These are phyloP conservation scores for Neurospora discreta DNA, from an alignment of 495 filamentous ascomycete species.

Conservation along the genomic window DNA sequence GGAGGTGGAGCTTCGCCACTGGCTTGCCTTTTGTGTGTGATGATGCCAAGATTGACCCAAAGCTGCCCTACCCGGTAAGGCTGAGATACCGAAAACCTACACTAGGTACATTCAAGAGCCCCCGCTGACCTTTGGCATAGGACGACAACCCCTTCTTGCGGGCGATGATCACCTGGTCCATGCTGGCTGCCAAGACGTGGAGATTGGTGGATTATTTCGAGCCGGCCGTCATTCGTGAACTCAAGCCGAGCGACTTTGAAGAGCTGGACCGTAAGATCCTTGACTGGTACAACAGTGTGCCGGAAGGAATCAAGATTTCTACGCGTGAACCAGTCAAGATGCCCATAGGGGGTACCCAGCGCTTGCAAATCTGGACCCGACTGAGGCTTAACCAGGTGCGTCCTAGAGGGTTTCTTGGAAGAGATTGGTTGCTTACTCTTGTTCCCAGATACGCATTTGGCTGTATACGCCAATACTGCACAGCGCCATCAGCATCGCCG, in stretches of 20 bases:
- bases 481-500: constrained; percentile 61
- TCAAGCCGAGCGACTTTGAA: constrained; percentile 54
- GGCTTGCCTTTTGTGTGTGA: constrained; percentile 73
- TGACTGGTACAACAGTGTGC: constrained; percentile 55
- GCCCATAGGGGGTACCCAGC: constrained; percentile 34
- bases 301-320: constrained; percentile 22
- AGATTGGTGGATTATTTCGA: constrained; percentile 49
- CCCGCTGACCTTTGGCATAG: constrained; percentile 28
- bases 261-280: constrained; percentile 67
- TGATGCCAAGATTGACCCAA: constrained; percentile 74
- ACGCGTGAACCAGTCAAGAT: constrained; percentile 10
- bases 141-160: constrained; percentile 59
- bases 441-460: constrained; percentile 53
- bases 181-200: constrained; percentile 73
- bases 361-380: constrained; percentile 47
- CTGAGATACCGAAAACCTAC: background rate
- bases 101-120: background rate
- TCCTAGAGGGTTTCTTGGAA: background rate
- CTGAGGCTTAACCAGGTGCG: constrained; percentile 60
- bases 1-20: constrained; percentile 71
- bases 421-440: background rate
- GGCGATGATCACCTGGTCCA: constrained; percentile 68
- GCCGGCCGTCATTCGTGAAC: constrained; percentile 35
- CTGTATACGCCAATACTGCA: constrained; percentile 76
- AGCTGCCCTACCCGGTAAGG: constrained; percentile 64